These are phyloP conservation scores for Staphylotrichum longicolle DNA, from an alignment of 495 filamentous ascomycete genomes.

Conservation along the genomic window DNA sequence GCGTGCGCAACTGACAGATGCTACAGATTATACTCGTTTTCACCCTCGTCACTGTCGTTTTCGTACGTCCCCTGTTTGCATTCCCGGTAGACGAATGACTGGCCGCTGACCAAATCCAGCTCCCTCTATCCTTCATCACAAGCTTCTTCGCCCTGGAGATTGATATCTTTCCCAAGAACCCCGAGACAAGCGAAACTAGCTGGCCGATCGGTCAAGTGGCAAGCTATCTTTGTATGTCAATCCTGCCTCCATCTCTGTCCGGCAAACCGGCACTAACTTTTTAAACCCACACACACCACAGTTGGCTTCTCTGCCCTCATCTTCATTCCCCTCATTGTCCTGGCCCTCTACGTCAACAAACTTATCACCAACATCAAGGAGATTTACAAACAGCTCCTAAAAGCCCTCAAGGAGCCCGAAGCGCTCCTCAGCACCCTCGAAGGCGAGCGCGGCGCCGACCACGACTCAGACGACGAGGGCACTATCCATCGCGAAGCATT, in stretches of 20 bases:
- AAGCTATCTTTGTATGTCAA: constrained; percentile 17
- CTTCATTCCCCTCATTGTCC: constrained; percentile 18
- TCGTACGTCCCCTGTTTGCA: constrained; percentile 10
- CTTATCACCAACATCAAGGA: constrained; percentile 13
- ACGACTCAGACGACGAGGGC: constrained; percentile 20
- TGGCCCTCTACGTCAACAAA: constrained; percentile 25
- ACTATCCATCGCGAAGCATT: not conserved
- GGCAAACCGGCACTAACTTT: not conserved
- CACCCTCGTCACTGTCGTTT: constrained; percentile 25
- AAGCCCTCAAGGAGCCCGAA: constrained; percentile 1
- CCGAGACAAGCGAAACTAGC: constrained; percentile 7
- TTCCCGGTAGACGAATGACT: no score
- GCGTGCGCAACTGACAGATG: not conserved
- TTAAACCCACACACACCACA: not conserved
- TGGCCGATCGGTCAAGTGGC: constrained; percentile 15
- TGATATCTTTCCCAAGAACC: constrained; percentile 18
- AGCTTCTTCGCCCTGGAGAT: constrained; percentile 22
- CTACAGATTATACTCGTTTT: constrained; percentile 26
- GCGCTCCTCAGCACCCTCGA: not conserved
- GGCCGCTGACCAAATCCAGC: constrained; percentile 6
- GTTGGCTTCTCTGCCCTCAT: constrained; percentile 22
- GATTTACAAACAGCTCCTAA: constrained; percentile 14
- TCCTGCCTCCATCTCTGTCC: no score
- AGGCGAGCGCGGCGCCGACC: not conserved
- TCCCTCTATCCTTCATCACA: constrained; percentile 25